A percentile compares a stretch with the other conserved stretches of the same genome.
phyloP scores from a whole-genome alignment of 768 basidiomycete genomes.

The Trametes maxima region DNA sequence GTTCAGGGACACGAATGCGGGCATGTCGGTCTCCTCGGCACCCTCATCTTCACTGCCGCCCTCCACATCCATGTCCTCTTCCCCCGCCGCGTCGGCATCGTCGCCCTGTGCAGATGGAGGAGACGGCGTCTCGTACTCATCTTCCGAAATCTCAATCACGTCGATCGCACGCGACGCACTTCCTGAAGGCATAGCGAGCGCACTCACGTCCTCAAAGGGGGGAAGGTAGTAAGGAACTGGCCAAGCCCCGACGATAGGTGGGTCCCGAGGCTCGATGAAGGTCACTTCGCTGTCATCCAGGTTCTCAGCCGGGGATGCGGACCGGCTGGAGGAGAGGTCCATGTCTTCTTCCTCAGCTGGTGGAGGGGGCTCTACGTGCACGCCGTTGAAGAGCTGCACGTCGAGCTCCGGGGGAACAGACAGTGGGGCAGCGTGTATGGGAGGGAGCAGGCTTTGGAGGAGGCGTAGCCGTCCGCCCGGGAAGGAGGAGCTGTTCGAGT shows the following conservation, averaged over 20 bases:
- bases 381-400: not conserved
- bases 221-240: slow-evolving; percentile 2
- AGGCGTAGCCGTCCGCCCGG: slow-evolving; percentile 21
- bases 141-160: slow-evolving; percentile 18
- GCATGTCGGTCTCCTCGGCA: not conserved
- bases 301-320: slow-evolving; percentile 1
- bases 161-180: not conserved
- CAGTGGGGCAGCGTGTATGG: slow-evolving; percentile 13
- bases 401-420: not conserved
- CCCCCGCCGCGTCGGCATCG: not conserved
- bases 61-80: not conserved
- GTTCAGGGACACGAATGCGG: not conserved
- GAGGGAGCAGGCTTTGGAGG: slow-evolving; percentile 26
- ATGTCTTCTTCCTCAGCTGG: slow-evolving; percentile 14
- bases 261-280: slow-evolving; percentile 1
- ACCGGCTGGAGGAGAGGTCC: slow-evolving; percentile 22
- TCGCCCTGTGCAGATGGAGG: not conserved
- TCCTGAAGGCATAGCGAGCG: not conserved
- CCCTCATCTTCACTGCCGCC: not conserved
- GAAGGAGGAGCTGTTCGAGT: not conserved
- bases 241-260: slow-evolving; percentile 23
- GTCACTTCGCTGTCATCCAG: not conserved
- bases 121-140: slow-evolving; percentile 5
- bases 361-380: not conserved
- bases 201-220: not conserved